Base-by-base conservation (phyloP, 1,284 basidiomycete genomes). In the Ceratobasidium sp. region DNA sequence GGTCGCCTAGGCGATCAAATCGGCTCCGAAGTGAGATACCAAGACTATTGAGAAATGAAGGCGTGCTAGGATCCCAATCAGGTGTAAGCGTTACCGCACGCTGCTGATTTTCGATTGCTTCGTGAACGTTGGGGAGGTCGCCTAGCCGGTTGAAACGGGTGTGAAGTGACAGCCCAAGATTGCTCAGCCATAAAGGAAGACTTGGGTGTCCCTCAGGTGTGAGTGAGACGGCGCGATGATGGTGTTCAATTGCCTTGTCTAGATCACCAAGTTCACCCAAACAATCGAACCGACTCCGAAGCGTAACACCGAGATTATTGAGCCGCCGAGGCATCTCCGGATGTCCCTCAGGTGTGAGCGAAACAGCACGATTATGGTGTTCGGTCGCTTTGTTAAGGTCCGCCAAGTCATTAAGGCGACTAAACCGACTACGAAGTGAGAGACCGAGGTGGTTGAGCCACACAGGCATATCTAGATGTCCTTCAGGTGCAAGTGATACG, bases 41-140 rank as follows among this genome's bases (percentile, higher is more conserved):
- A 29, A 66, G 22, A 31, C 53, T 66, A 29, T 14, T 59, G 7
- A 66, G 29, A 6, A n/a, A 53, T 11, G 7, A 17, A 6, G 48
- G 27, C 31, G 17, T 19, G 5, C 29, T 17, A 8, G 22, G n/a
- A 31, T 66, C 45, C 14, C n/a, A 14, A n/a, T 44, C 19, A 51
- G 45, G 64, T 17, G 31, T 36, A 11, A 53, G n/a, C 14, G 14
- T 14, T 4, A 66, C 24, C 6, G 47, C 45, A 7, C 53, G 41
- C 9, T 66, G 17, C 33, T 59, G 64, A 22, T 59, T 57, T 53
- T 22, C 17, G 1, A 66, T 66, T 11, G 64, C 64, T 53, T 53
- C n/a, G 14, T 48, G 17, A 7, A 60, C 11, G 29, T 66, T 45
- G 14, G 48, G 27, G 5, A 31, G 17, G 22, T 59, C 17, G 2